Evolutionary conservation across 257 asterid genomes (phyloP).

Genomic region (Verbascum thapsus): DNA sequence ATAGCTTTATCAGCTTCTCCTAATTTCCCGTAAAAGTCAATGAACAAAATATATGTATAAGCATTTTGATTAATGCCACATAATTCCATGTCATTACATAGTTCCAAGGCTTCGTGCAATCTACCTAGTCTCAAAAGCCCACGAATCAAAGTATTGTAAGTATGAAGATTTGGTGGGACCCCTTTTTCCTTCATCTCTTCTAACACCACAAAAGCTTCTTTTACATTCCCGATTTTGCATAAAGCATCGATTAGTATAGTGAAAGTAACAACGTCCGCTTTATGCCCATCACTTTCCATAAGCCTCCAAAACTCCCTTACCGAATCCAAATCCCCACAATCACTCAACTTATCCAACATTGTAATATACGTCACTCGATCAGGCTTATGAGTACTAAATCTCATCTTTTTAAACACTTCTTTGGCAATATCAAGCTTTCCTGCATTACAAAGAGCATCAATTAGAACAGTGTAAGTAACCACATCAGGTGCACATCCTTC

Average conservation of each 20-base stretch:
- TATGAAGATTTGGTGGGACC: constrained; percentile 75
- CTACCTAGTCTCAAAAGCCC: constrained; percentile 74
- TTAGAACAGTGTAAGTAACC: constrained; percentile 85
- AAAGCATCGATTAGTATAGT: constrained; percentile 80
- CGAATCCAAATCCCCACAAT: constrained; percentile 68
- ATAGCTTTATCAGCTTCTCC: constrained; percentile 88
- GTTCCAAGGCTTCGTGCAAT: constrained; percentile 66
- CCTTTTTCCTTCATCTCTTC: constrained; percentile 69
- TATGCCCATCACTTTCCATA: constrained; percentile 88
- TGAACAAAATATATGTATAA: constrained; percentile 72
- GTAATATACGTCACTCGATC: constrained; percentile 93
- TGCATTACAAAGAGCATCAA: constrained; percentile 92
- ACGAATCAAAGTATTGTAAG: constrained; percentile 81
- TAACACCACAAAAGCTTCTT: constrained; percentile 67
- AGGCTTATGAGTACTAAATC: constrained; percentile 70
- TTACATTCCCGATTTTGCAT: constrained; percentile 68
- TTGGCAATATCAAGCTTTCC: constrained; percentile 76
- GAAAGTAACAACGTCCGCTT: constrained; percentile 79
- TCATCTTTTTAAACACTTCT: constrained; percentile 78
- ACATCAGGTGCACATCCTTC: constrained; percentile 96
- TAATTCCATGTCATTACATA: constrained; percentile 60
- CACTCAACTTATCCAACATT: constrained; percentile 77
- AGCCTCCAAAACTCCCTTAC: constrained; percentile 61
- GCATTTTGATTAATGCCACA: constrained; percentile 61
- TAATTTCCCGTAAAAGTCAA: constrained; percentile 83